Percentiles rank a stretch among this genome's conserved stretches.
Evolutionary conservation across 768 basidiomycete species (phyloP).

Genomic region (Amanita exitialis): DNA sequence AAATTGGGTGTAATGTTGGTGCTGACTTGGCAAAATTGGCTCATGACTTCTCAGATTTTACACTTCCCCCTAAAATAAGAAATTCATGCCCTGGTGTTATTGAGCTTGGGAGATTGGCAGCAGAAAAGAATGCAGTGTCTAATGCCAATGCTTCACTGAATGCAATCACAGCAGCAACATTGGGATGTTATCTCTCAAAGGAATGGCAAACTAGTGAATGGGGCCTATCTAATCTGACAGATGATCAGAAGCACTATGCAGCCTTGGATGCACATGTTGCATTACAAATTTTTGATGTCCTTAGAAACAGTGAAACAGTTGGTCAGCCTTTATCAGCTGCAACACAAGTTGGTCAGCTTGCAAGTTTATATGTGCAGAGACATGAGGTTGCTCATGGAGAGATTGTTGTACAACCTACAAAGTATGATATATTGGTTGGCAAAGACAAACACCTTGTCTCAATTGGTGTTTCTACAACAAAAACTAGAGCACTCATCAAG

Average conservation of each 20-base stretch:
- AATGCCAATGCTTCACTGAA: conserved; percentile 10
- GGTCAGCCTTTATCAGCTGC: conserved; percentile 8
- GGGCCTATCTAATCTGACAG: background rate
- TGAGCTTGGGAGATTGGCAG: conserved; percentile 9
- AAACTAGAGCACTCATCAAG: conserved; percentile 9
- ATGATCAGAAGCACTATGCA: conserved; percentile 9
- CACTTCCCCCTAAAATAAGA: background rate
- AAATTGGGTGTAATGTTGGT: conserved; percentile 11
- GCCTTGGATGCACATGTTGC: conserved; percentile 10
- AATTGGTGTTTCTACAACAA: conserved; percentile 9
- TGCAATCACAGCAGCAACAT: conserved; percentile 8
- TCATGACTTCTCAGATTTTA: conserved; percentile 10
- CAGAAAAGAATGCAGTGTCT: conserved; percentile 8
- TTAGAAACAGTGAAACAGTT: conserved; percentile 5
- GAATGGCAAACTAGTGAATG: conserved; percentile 4
- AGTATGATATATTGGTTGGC: background rate
- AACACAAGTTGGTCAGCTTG: conserved; percentile 10
- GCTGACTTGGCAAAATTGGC: conserved; percentile 10
- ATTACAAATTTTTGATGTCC: conserved; percentile 4
- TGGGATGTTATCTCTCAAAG: conserved; percentile 5
- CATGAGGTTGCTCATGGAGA: conserved; percentile 8
- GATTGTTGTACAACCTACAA: conserved; percentile 6
- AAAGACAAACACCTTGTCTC: background rate
- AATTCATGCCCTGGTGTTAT: conserved; percentile 3
- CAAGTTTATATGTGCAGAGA: conserved; percentile 7